These are phyloP conservation scores for Heritiera fomes DNA, from an alignment of 345 rosid species.

Conservation along the genomic window DNA sequence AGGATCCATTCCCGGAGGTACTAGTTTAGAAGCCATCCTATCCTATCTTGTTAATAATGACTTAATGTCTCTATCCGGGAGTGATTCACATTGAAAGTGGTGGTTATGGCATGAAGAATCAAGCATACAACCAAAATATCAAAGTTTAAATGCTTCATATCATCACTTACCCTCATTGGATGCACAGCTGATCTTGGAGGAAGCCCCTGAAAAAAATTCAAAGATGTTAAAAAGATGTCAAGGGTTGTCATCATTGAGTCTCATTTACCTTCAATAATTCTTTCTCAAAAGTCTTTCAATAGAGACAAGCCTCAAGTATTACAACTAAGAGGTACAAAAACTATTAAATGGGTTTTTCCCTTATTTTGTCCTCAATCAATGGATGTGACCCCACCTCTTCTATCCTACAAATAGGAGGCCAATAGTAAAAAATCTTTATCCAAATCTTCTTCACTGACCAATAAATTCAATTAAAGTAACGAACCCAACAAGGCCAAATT, in stretches of 20 bases:
- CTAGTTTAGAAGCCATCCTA: conserved; percentile 11
- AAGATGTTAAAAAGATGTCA: neutral
- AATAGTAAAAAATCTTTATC: neutral
- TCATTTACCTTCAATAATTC: neutral
- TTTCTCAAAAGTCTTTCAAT: conserved; percentile 1
- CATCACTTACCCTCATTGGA: conserved; percentile 95
- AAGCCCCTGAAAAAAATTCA: conserved; percentile 64
- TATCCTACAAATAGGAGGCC: neutral
- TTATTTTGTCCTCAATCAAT: neutral
- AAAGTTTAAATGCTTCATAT: conserved; percentile 18
- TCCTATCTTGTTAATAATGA: neutral
- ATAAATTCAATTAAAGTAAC: conserved; percentile 2
- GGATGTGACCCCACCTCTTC: neutral
- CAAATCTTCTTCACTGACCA: neutral
- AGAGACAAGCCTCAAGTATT: neutral
- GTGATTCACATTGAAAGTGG: neutral
- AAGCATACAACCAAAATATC: conserved; percentile 20
- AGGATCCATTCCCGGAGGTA: neutral
- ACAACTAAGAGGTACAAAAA: neutral
- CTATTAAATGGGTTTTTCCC: neutral
- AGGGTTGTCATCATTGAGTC: neutral
- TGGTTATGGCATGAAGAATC: conserved; percentile 20
- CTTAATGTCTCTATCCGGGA: conserved; percentile 4
- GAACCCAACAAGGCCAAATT: conserved; percentile 1
- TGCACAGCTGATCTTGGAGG: conserved; percentile 98